Evolutionary conservation across 176 grass and related monocot species (phyloP).

Genomic region (Raddia distichophylla): DNA sequence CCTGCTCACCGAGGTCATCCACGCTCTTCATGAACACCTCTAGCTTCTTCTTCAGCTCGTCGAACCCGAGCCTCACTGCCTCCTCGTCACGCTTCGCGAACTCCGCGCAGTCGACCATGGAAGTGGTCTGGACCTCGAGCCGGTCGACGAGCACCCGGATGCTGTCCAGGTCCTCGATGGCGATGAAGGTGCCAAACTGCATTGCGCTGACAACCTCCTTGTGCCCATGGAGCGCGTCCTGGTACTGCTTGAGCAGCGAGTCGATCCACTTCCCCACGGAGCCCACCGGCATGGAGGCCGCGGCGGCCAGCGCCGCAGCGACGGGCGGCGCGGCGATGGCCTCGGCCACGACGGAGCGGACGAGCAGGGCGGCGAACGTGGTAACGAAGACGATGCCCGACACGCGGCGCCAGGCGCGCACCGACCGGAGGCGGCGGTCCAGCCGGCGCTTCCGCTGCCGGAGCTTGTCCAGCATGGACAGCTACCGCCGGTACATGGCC

Average conservation of each 20-base stretch:
- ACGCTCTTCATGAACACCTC: slow-evolving; percentile 62
- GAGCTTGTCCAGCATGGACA: slow-evolving; percentile 49
- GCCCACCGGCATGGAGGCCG: slow-evolving; percentile 41
- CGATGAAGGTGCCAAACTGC: slow-evolving; percentile 46
- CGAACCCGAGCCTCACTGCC: slow-evolving; percentile 43
- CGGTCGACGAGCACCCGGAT: slow-evolving; percentile 51
- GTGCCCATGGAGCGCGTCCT: slow-evolving; percentile 37
- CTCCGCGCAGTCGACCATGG: slow-evolving; percentile 35
- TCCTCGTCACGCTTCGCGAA: slow-evolving; percentile 49
- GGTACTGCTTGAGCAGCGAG: slow-evolving; percentile 51
- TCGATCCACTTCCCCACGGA: slow-evolving; percentile 56
- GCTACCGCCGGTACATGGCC: slow-evolving; percentile 49
- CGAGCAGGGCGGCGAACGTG: slow-evolving; percentile 45
- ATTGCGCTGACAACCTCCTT: slow-evolving; percentile 44
- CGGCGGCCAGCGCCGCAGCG: slow-evolving; percentile 51
- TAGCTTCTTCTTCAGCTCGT: slow-evolving; percentile 59
- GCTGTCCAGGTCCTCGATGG: slow-evolving; percentile 55
- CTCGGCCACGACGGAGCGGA: slow-evolving; percentile 47
- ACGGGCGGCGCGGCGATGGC: slow-evolving; percentile 47
- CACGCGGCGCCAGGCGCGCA: slow-evolving; percentile 56
- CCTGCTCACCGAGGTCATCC: slow-evolving; percentile 56
- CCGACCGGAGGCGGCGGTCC: slow-evolving; percentile 46
- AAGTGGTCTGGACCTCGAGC: slow-evolving; percentile 46
- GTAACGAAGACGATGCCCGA: slow-evolving; percentile 53
- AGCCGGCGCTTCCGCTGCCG: slow-evolving; percentile 48